These are phyloP conservation scores for Rhododendron williamsianum DNA, from an alignment of 148 eudicot genomes.

Conservation along the genomic window DNA sequence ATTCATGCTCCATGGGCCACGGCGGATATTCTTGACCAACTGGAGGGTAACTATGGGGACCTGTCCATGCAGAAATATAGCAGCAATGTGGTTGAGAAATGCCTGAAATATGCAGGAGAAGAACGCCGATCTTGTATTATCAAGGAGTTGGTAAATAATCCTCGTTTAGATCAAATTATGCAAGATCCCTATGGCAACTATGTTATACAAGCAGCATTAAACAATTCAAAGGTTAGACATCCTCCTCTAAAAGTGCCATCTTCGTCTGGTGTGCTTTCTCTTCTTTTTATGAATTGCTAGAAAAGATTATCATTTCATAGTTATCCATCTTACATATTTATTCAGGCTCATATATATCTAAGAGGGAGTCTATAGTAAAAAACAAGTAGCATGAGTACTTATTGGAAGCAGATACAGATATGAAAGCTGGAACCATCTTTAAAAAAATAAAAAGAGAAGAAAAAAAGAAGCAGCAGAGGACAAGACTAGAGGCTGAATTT, in stretches of 20 bases:
- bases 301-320: background rate
- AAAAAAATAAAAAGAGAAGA: background rate
- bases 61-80: slow-evolving; percentile 36
- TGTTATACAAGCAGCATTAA: slow-evolving; percentile 35
- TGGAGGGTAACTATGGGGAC: slow-evolving; percentile 35
- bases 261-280: background rate
- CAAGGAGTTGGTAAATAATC: slow-evolving; percentile 25
- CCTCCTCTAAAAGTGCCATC: background rate
- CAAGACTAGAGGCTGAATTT: background rate
- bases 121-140: slow-evolving; percentile 22
- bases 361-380: background rate
- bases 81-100: slow-evolving; percentile 38
- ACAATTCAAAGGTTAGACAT: slow-evolving; percentile 30
- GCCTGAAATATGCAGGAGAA: slow-evolving; percentile 35
- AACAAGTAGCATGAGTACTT: background rate
- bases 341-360: background rate
- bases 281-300: slow-evolving; percentile 1
- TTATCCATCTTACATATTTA: background rate
- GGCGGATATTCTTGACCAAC: slow-evolving; percentile 21
- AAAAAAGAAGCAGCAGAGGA: background rate
- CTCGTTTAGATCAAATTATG: slow-evolving; percentile 33
- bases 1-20: slow-evolving; percentile 30
- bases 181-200: slow-evolving; percentile 41
- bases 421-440: background rate
- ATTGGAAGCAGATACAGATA: background rate